phyloP scores from a whole-genome alignment of 768 basidiomycete genomes.

The Rhodotorula kratochvilovae region DNA sequence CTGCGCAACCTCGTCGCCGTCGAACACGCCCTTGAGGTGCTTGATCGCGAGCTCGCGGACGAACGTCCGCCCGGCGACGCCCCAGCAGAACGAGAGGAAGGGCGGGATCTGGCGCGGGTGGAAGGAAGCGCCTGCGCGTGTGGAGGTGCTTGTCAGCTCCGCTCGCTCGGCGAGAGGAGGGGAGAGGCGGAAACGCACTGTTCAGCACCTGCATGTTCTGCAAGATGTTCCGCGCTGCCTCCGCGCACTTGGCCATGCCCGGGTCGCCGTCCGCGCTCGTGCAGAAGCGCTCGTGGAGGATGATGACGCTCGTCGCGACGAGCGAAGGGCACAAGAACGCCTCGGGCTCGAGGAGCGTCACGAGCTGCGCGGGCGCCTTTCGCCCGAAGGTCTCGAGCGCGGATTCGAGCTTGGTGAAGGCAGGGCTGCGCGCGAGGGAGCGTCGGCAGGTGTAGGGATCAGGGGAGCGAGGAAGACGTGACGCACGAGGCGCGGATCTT shows the following conservation, averaged over 20 bases:
- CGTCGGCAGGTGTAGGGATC: too few relatives aligned
- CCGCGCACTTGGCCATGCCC: constrained; percentile 4
- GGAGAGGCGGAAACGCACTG: not conserved
- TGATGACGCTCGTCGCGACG: constrained; percentile 1
- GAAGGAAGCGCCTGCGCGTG: constrained; percentile 4
- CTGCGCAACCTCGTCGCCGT: not conserved
- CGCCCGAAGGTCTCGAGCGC: constrained; percentile 7
- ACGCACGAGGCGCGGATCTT: constrained; percentile 14
- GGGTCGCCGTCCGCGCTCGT: not conserved
- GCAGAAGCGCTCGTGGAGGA: constrained; percentile 9
- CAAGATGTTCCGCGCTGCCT: not conserved
- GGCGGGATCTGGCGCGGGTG: constrained; percentile 17
- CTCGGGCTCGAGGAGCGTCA: constrained; percentile 12
- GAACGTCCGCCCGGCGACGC: not conserved
- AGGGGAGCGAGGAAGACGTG: not conserved
- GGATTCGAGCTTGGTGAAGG: constrained; percentile 7
- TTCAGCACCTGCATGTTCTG: constrained; percentile 8
- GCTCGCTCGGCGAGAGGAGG: not conserved
- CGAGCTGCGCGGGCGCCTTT: constrained; percentile 4
- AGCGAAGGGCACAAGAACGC: constrained; percentile 10
- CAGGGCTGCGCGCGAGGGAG: not conserved
- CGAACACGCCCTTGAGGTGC: not conserved
- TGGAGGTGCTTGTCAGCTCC: not conserved
- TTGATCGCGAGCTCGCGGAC: not conserved
- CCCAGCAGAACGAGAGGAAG: constrained; percentile 1